Conservation (phyloP, 2,329 filamentous ascomycete species). For the Alternaria ethzedia region DNA sequence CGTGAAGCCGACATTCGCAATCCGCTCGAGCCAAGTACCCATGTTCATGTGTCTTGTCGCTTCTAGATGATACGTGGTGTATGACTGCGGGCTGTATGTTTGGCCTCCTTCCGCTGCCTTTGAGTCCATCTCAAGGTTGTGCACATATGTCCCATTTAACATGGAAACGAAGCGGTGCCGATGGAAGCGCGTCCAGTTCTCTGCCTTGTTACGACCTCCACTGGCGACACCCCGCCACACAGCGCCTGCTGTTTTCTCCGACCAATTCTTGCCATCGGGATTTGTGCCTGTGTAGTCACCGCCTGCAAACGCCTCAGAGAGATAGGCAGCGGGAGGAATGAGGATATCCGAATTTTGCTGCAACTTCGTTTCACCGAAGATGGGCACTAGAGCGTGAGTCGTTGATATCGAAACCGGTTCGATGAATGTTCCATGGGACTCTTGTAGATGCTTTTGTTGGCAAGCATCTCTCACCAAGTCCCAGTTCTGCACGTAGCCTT, state of each 20-base stretch:
- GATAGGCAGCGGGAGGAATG: slow-evolving; percentile 59
- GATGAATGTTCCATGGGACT: slow-evolving; percentile 57
- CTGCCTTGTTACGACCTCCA: slow-evolving; percentile 54
- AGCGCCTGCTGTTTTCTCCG: slow-evolving; percentile 49
- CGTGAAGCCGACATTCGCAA: slow-evolving; percentile 53
- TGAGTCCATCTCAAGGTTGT: slow-evolving; percentile 51
- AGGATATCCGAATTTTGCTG: slow-evolving; percentile 59
- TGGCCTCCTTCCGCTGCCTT: slow-evolving; percentile 32
- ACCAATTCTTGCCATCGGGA: slow-evolving; percentile 50
- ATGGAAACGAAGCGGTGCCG: slow-evolving; percentile 77
- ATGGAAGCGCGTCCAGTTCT: slow-evolving; percentile 76
- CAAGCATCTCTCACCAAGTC: slow-evolving; percentile 55
- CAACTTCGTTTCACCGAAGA: slow-evolving; percentile 60
- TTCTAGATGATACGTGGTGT: slow-evolving; percentile 49
- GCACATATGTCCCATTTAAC: slow-evolving; percentile 69
- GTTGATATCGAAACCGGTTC: slow-evolving; percentile 56
- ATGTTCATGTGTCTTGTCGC: slow-evolving; percentile 37
- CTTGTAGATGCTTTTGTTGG: slow-evolving; percentile 53
- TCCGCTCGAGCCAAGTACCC: slow-evolving; percentile 49
- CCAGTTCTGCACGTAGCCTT: slow-evolving; percentile 58
- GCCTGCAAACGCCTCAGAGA: slow-evolving; percentile 47
- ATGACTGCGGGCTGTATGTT: slow-evolving; percentile 50
- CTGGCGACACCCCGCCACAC: slow-evolving; percentile 58
- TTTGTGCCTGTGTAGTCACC: slow-evolving; percentile 51
- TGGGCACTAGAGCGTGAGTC: slow-evolving; percentile 54